Base-by-base conservation (phyloP, 805 yeast species). In the Isabelozyma rhagii region DNA sequence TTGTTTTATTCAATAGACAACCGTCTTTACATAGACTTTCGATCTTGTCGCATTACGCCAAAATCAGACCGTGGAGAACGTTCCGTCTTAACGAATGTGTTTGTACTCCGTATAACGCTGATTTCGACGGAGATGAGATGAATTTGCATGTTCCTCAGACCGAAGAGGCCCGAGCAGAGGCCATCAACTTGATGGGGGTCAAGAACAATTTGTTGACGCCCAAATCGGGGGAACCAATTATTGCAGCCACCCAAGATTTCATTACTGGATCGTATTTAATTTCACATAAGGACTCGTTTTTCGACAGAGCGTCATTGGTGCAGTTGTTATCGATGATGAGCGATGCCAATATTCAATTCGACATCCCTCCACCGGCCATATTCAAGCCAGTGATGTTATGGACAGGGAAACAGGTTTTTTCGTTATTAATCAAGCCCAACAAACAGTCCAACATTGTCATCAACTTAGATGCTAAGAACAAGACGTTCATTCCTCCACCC, bases 111-210 rank as follows among this genome's bases (percentile, higher is more conserved):
- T 94, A 94, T 72, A 96, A 96, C 68, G 99, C 99, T 39, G 99
- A 94, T 80, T 94, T 94, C 66, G 99, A 94, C 69, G 99, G 99
- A 71, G 99, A 94, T 72, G 99, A 94, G 69, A 94, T 94, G 99
- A 94, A 94, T 68, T 77, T 94, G 63, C 99, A 94, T 66, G 99
- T 94, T 43, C 99, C 99, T 1, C 99, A 94, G 69, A 94, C 98
- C 1, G 98, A 94, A 71, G 99, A 94, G 69, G 98, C 99, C 1
- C 77, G 99, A 56, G 96, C 98, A 0, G 99, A 94, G 69, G 99
- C 99, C n/a, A 90, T 93, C 69, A 89, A 88, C 62, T 78, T 94
- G 63, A 94, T 94, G 99, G 99, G 98, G 48, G 99, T 94, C 41
- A 94, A 94, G 61, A 88, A 92, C 64, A 94, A 94, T 65, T 75